Percentiles rank a stretch among this genome's conserved stretches.
These are phyloP conservation scores for Candida awuae DNA, from an alignment of 805 yeast species.

Conservation along the genomic window DNA sequence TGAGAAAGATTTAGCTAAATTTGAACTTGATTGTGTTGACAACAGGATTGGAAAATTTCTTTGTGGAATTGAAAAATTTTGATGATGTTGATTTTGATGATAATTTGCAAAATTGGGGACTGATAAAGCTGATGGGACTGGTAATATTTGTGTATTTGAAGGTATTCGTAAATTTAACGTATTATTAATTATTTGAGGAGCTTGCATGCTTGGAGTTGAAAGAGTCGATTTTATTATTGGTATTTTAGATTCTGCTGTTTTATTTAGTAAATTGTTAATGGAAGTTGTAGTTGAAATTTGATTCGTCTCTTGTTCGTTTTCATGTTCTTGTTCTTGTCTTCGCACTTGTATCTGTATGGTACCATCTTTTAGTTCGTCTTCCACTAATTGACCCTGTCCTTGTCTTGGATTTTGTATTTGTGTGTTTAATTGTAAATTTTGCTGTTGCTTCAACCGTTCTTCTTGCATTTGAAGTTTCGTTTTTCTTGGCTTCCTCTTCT, in stretches of 20 bases:
- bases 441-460: slow-evolving; percentile 9
- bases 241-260: too few species aligned
- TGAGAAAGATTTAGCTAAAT: slow-evolving; percentile 22
- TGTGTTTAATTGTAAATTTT: slow-evolving; percentile 5
- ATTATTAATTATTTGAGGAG: too few species aligned
- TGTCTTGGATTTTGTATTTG: background rate
- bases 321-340: background rate
- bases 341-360: background rate
- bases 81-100: background rate
- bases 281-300: background rate
- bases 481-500: slow-evolving; percentile 35
- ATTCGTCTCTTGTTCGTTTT: background rate
- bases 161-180: background rate
- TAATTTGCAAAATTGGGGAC: background rate
- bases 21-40: slow-evolving; percentile 10
- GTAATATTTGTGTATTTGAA: slow-evolving; percentile 2
- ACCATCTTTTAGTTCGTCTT: background rate
- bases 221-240: too few species aligned
- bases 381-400: too few species aligned
- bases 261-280: background rate
- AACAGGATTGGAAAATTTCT: background rate
- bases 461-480: slow-evolving; percentile 13
- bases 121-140: slow-evolving; percentile 3
- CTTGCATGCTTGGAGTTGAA: too few species aligned
- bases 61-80: background rate